Conservation (phyloP, 345 rosid species). For the Diplotaxis tenuifolia region DNA sequence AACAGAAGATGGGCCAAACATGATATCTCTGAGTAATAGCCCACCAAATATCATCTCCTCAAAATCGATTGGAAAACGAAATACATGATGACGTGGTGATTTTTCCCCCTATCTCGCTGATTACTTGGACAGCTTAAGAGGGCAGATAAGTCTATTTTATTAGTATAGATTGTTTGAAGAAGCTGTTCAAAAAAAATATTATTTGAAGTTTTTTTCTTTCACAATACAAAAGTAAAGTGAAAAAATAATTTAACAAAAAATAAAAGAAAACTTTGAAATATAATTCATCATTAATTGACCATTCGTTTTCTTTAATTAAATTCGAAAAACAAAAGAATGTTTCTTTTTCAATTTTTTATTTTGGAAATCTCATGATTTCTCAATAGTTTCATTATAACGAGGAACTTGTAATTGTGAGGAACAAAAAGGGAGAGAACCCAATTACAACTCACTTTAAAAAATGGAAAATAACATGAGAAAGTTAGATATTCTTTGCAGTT, state of each 20-base stretch:
- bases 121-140: too few species aligned
- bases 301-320: not conserved
- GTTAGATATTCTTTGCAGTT: not conserved
- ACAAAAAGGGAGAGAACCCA: not conserved
- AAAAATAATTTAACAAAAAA: not conserved
- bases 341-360: not conserved
- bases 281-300: not conserved
- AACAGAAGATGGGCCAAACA: too few species aligned
- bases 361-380: not conserved
- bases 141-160: too few species aligned
- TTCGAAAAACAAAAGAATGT: not conserved
- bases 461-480: not conserved
- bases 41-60: too few species aligned
- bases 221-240: not conserved
- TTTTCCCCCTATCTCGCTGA: too few species aligned
- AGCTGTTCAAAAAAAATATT: too few species aligned
- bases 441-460: not conserved
- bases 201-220: not conserved
- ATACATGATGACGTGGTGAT: too few species aligned
- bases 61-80: too few species aligned
- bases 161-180: not conserved
- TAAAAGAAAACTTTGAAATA: not conserved
- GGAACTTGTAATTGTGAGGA: not conserved
- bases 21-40: too few species aligned
- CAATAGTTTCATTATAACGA: not conserved